Evolutionary conservation across 192 early-diverging fungal genomes (phyloP), one percentile per base, ranked within the genome.

Genomic region (Obelidium mucronatum): DNA sequence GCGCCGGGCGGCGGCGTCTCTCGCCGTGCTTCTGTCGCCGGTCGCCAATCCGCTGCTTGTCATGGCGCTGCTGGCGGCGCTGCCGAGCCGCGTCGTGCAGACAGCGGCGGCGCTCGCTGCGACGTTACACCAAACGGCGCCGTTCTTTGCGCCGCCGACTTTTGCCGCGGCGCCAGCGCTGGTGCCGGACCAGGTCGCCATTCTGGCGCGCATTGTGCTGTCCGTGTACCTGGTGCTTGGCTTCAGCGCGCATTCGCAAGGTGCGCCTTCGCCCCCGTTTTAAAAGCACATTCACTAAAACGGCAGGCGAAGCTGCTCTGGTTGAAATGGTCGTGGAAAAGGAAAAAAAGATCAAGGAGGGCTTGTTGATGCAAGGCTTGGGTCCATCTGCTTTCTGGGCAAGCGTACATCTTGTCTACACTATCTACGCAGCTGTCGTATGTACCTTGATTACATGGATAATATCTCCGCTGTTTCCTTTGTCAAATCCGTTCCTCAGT

Each of bases 301-400:
- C 19, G 11, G 11, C 15, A 11, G n/a, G n/a, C 11, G 8, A 11
- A 48, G 56, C 73, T 6, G 73, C 73, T 26, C 81, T 92, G 55
- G 88, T 90, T 60, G 80, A 83, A 40, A 87, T 92, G 52, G 86
- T 92, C 0, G 71, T 85, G 6, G 91, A 92, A 74, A 92, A 91
- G 69, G 91, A 92, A 71, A 78, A 81, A 59, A 87, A 87, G 62
- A 64, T 92, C 67, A 82, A 85, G 24, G 82, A 88, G 63, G 83
- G 81, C 40, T 84, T 92, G 81, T 74, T 88, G 39, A 90, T 91
- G 83, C 90, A 91, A 84, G 91, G 91, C n/a, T 81, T 92, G 4
- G 17, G 40, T 15, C 78, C 74, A 1, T 69, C 62, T 0, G 71
- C 71, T 0, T 80, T 79, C 42, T 83, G 81, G 81, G 8, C 74